Base-by-base conservation (phyloP, 768 basidiomycete genomes). In the Daedaleopsis nitida region DNA sequence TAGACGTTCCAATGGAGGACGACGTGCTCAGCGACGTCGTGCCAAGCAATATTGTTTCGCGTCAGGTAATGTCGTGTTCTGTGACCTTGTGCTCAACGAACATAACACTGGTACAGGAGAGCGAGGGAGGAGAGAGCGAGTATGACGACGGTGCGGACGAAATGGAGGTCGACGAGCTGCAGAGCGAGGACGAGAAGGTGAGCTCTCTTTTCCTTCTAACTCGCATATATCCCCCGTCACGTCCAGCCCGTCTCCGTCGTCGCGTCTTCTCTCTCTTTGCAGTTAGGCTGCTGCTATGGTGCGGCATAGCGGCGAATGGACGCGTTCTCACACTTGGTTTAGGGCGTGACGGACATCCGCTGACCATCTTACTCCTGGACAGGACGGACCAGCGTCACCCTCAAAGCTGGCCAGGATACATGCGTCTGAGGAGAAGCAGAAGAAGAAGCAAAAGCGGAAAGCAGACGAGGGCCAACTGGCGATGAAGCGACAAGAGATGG, bases 1-100 rank as follows among this genome's bases (percentile, higher is more conserved):
- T 62, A 17, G 60, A 57, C 12, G 63, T 60, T 1, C 66, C 62
- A 10, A 78, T 77, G 68, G 85, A 86, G 13, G 94, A 94, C 55
- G 94, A 96, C 73, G 88, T 93, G 52, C 81, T 97, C 62, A 92
- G 91, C 69, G 94, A 96, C 73, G 85, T 96, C 59, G 87, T 96
- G 9, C 94, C 94, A 2, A 91, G 88, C 72, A 92, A 94, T 71
- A 93, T 96, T 64, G 88, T 95, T 49, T 95, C 93, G 57, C 85
- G 94, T 69, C 90, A 92, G 79, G 93, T 89, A 68, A 59, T 80
- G 72, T 34, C 35, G 16, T 48, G 32, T 11, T 42, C 27, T 13
- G 11, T 42, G 13, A 4, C 23, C 21, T 5, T 4, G 11, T 7
- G 17, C 23, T 23, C 32, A 10, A 17, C 32, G n/a, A 17, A 13